These are phyloP conservation scores for Cytospora leucostoma DNA, from an alignment of 2,329 filamentous ascomycete genomes.

Conservation along the genomic window DNA sequence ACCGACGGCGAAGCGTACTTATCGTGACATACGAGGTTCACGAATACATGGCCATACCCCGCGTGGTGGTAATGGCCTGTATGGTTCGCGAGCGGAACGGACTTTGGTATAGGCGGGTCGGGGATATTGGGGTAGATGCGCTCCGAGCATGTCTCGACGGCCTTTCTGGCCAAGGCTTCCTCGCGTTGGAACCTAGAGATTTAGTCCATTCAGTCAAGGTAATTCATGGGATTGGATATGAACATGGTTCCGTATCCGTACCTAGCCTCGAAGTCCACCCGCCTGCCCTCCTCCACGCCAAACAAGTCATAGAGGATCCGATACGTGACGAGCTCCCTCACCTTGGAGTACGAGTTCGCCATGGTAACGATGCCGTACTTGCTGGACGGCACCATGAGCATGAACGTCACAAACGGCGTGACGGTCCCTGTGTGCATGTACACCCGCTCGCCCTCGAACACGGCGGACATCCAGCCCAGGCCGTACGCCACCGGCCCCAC, in stretches of 20 bases:
- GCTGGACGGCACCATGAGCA: slow-evolving; percentile 29
- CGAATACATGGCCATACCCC: slow-evolving; percentile 24
- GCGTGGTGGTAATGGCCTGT: slow-evolving; percentile 24
- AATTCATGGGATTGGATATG: no score
- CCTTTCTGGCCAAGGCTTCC: not conserved
- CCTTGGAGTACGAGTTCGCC: slow-evolving; percentile 19
- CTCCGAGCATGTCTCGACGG: slow-evolving; percentile 22
- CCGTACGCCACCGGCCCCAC: slow-evolving; percentile 20
- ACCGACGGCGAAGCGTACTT: not conserved
- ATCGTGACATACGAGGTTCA: slow-evolving; percentile 16
- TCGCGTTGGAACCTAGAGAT: slow-evolving; percentile 8
- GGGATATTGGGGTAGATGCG: slow-evolving; percentile 28
- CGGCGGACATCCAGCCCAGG: slow-evolving; percentile 25
- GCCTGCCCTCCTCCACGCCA: slow-evolving; percentile 21
- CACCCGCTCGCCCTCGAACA: slow-evolving; percentile 28
- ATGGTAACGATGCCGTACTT: slow-evolving; percentile 26
- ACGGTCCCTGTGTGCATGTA: slow-evolving; percentile 27
- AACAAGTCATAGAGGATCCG: slow-evolving; percentile 29
- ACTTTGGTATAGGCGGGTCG: slow-evolving; percentile 19
- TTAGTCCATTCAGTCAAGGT: not conserved
- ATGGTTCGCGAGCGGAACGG: slow-evolving; percentile 19
- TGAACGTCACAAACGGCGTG: slow-evolving; percentile 23
- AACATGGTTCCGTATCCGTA: not conserved
- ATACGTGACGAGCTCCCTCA: slow-evolving; percentile 23
- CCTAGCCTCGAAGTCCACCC: slow-evolving; percentile 26